Evolutionary conservation across 148 eudicot species (phyloP), one percentile per base, ranked within the genome.

Genomic region (Persicaria tinctoria): DNA sequence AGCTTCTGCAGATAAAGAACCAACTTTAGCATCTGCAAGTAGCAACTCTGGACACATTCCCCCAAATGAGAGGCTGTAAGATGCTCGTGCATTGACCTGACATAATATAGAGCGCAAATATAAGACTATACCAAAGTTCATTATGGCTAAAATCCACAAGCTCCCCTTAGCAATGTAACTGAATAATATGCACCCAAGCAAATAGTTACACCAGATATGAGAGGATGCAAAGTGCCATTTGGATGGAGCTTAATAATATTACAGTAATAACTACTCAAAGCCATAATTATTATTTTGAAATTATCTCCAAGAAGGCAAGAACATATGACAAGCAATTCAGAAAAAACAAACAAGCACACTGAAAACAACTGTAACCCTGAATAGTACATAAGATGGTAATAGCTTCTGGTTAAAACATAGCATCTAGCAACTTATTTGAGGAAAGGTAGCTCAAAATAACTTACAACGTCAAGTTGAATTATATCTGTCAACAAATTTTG

Each of bases 51-150:
- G 98, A 74, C 75, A 83, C 17, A 90, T 75, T 73, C 97, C 98
- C 73, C 90, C 92, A 83, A 85, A 86, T 51, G 96, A 84, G 69
- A 92, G 84, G 79, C 97, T 90, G 80, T 86, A 95, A 73, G 87
- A 82, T 79, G 98, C 98, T 76, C 98, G 87, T 55, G 98, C 97
- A 84, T 89, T 90, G 62, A 92, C 81, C 97, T 94, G 73, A 27
- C 18, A 66, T 66, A 1, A 38, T 66, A 66, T 38, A 38, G 48
- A 59, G 51, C 75, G 60, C 50, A 79, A 70, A 4, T 20, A 13
- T 46, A 71, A 71, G 54, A 48, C 38, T 71, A 53, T 9, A 50
- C 32, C 23, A 71, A 71, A 66, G 47, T 38, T 41, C 7, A 12
- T 41, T 41, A 46, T 5, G 47, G 14, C 8, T 57, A 18, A 57